Conservation (phyloP, 164 flowering plant genomes). For the Aristolochia californica region DNA sequence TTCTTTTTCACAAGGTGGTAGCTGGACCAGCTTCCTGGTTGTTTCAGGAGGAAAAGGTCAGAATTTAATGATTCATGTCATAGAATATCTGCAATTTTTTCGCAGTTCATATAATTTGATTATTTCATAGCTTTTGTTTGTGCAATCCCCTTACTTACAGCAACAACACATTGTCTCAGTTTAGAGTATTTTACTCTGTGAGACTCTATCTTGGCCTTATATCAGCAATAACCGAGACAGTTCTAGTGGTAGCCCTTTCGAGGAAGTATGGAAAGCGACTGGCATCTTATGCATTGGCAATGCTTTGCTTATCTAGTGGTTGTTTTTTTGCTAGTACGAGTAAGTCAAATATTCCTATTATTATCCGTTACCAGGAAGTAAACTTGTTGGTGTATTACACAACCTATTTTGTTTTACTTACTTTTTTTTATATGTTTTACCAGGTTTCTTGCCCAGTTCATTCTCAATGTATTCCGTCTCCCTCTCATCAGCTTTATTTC, state of each 20-base stretch:
- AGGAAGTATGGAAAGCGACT: conserved; percentile 90
- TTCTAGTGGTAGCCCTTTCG: conserved; percentile 77
- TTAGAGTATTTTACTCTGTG: conserved; percentile 85
- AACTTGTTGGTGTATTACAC: too few relatives aligned
- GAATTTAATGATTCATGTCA: conserved; percentile 15
- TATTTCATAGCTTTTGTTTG: not conserved
- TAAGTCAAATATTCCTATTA: conserved; percentile 26
- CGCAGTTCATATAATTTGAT: not conserved
- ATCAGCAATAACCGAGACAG: conserved; percentile 65
- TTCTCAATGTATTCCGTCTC: conserved; percentile 95
- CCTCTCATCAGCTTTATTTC: conserved; percentile 78
- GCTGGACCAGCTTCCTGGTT: conserved; percentile 82
- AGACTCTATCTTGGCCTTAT: conserved; percentile 76
- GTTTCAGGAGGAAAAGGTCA: conserved; percentile 65
- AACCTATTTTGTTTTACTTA: too few relatives aligned
- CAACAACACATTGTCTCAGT: conserved; percentile 32
- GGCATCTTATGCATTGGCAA: conserved; percentile 82
- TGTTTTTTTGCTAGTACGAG: conserved; percentile 98
- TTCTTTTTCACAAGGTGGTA: conserved; percentile 69
- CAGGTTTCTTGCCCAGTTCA: conserved; percentile 98
- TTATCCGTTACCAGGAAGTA: too few relatives aligned
- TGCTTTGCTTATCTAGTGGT: conserved; percentile 94
- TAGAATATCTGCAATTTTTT: conserved; percentile 2
- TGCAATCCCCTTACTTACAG: not conserved
- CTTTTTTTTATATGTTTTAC: conserved; percentile 3